Evolutionary conservation across 345 rosid species (phyloP).

Genomic region (Rhodomyrtus tomentosa): DNA sequence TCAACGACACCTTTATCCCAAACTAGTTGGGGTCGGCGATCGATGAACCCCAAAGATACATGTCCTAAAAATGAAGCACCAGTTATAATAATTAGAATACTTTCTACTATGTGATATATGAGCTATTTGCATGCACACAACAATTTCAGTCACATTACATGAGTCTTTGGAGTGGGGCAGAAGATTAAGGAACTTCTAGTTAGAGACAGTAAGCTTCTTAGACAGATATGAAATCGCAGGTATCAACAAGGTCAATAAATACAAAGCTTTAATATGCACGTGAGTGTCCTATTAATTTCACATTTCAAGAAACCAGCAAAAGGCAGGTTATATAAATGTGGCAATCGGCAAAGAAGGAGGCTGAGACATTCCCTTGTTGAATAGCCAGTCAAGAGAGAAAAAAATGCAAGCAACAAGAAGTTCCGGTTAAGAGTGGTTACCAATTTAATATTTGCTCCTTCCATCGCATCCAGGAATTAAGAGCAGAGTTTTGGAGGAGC

Average conservation of each 20-base stretch:
- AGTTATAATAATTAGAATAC: conserved; percentile 4
- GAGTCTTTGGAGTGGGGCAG: background rate
- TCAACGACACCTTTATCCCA: too few relatives aligned
- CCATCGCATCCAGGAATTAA: background rate
- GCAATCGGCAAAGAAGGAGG: background rate
- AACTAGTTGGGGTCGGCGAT: too few relatives aligned
- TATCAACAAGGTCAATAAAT: background rate
- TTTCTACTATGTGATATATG: background rate
- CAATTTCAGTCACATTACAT: background rate
- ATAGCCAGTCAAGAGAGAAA: background rate
- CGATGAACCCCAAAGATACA: too few relatives aligned
- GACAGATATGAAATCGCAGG: background rate
- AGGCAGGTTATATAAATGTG: background rate
- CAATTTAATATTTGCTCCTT: background rate
- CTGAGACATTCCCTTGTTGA: background rate
- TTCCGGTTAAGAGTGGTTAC: background rate
- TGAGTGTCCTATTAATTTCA: background rate
- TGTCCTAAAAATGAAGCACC: conserved; percentile 21
- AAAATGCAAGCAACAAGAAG: background rate
- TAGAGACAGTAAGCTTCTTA: background rate
- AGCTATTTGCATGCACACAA: background rate
- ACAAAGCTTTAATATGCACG: background rate
- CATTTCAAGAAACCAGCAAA: background rate
- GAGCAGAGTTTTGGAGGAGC: background rate
- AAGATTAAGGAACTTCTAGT: background rate